A percentile compares a stretch with the other conserved stretches of the same genome.
These are phyloP conservation scores for Berberis thunbergii DNA, from an alignment of 164 flowering plant genomes.

Conservation along the genomic window DNA sequence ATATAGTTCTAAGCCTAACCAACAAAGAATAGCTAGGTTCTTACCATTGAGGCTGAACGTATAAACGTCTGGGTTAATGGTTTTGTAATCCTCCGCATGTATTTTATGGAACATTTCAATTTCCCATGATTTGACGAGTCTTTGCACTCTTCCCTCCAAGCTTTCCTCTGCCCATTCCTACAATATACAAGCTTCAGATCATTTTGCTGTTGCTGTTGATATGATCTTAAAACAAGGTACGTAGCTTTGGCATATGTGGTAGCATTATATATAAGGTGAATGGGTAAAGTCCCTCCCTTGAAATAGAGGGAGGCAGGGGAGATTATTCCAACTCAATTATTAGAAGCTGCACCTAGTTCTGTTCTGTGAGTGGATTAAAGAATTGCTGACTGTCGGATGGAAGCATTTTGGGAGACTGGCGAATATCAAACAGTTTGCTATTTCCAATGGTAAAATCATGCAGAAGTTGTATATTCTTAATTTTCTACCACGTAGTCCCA, in stretches of 20 bases:
- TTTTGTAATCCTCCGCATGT: constrained; percentile 28
- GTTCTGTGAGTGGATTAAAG: no score
- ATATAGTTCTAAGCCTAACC: neutral
- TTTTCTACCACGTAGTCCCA: no score
- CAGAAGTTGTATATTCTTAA: no score
- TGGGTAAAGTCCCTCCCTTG: neutral
- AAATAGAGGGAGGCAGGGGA: neutral
- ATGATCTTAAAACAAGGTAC: no score
- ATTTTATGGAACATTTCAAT: constrained; percentile 67
- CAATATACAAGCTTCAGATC: no score
- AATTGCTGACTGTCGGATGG: no score
- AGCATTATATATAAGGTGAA: neutral
- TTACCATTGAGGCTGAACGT: constrained; percentile 46
- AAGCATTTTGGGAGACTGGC: no score
- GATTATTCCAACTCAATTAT: neutral
- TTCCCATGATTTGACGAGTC: constrained; percentile 66
- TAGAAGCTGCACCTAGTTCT: no score
- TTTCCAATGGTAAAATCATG: no score
- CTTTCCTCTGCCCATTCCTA: constrained; percentile 51
- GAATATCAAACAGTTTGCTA: no score
- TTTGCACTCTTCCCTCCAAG: constrained; percentile 58
- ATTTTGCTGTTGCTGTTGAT: no score
- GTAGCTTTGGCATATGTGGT: constrained; percentile 29
- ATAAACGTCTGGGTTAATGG: constrained; percentile 32
- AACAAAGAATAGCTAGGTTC: no score